Base-by-base conservation (phyloP, 2,329 filamentous ascomycete species). In the Monosporascus sp. region DNA sequence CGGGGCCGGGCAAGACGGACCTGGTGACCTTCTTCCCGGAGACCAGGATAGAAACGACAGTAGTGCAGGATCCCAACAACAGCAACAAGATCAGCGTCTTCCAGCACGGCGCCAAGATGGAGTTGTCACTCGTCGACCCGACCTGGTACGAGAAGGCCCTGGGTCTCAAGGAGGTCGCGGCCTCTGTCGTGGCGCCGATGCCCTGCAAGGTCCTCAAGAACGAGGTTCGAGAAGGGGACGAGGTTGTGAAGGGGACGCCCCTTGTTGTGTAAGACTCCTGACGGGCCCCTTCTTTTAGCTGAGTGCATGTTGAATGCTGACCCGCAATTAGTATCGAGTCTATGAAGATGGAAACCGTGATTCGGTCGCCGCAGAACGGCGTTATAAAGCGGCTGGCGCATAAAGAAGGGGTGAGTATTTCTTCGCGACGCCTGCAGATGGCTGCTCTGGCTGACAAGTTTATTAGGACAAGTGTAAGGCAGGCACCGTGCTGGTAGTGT, bases 161-260 rank as follows among this genome's bases (percentile, higher is more conserved):
- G 7, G 92, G 93, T 0, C 74, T 89, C 57, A 92, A 90, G 68
- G 90, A 96, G 65, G 80, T 81, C 0, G 79, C 85, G 7, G 92
- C 93, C 55, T 94, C 88, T 50, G 90, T 97, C 1, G 79, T 89
- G 24, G 90, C 94, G 22, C 94, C 94, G 0, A 99, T 99, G 94
- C 94, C 94, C 2, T 97, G 94, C 74, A 97, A 97, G 74, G 87
- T 99, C 25, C 74, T 99, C 57, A 85, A 90, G 60, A 94, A 97
- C 48, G 89, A 96, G 70, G 90, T 97, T 0, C 74, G 79, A 27
- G 90, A 90, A 62, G 94, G 94, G 0, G 84, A 96, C 58, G 73
- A 72, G 47, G 94, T 99, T 17, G 85, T 85, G 67, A 95, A 93
- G 74, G 92, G 93, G 46, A 85, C 93, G 53, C 85, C 90, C 7